Conservation (phyloP, 164 flowering plant genomes). For the Vitis rotundifolia region DNA sequence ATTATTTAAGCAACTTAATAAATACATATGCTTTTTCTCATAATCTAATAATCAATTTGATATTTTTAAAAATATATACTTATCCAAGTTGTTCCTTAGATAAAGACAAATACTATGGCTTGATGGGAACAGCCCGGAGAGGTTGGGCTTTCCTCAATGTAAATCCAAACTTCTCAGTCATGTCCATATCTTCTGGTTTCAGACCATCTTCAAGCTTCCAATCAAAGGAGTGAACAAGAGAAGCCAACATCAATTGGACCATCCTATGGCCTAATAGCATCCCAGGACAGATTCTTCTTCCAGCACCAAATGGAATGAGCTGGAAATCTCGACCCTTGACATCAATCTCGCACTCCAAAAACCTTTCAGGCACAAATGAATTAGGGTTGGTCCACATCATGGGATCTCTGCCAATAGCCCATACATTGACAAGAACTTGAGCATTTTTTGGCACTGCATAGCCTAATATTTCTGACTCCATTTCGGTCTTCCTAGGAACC, state of each 20-base stretch:
- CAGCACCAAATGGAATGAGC: conserved; percentile 34
- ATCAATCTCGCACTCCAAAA: conserved; percentile 19
- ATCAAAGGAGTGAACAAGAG: conserved; percentile 11
- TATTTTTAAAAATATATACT: no score
- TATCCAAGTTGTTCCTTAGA: no score
- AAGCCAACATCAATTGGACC: conserved; percentile 25
- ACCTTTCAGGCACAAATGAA: conserved; percentile 40
- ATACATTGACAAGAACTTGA: conserved; percentile 34
- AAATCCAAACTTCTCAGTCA: no score
- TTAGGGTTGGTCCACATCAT: conserved; percentile 28
- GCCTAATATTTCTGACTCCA: conserved; percentile 30
- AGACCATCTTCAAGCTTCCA: no score
- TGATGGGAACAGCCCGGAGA: no score
- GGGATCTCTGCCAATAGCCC: conserved; percentile 42
- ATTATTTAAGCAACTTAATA: no score
- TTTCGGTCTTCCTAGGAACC: conserved; percentile 23
- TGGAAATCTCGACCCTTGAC: conserved; percentile 25
- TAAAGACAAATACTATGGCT: no score
- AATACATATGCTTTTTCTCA: no score
- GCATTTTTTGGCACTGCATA: conserved; percentile 31
- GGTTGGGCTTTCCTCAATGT: no score
- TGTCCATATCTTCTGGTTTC: no score
- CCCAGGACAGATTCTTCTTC: conserved; percentile 35
- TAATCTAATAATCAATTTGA: no score
- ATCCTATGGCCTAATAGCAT: conserved; percentile 26